These are phyloP conservation scores for Streptanthus diversifolius DNA, from an alignment of 345 rosid species.

Conservation along the genomic window DNA sequence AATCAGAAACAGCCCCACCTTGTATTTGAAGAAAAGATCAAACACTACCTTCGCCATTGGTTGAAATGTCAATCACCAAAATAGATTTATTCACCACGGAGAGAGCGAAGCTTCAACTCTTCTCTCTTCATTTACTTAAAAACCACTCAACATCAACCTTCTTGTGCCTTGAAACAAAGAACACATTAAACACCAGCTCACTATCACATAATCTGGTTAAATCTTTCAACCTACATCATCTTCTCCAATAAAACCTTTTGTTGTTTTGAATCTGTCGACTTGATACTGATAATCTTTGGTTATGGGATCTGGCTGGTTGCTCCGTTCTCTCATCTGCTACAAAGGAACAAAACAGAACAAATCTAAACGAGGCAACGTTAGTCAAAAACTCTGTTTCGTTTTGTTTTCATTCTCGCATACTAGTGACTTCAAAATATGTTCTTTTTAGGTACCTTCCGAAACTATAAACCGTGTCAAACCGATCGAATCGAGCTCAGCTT, in stretches of 20 bases:
- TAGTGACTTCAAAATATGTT: background rate
- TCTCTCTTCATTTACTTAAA: constrained; percentile 16
- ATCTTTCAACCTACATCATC: background rate
- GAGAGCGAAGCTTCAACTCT: constrained; percentile 35
- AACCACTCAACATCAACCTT: constrained; percentile 25
- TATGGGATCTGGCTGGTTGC: constrained; percentile 63
- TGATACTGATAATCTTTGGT: background rate
- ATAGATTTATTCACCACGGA: constrained; percentile 23
- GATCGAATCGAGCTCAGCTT: constrained; percentile 14
- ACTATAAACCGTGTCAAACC: constrained; percentile 42
- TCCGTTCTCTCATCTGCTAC: constrained; percentile 37
- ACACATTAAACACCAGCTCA: background rate
- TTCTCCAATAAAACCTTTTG: background rate
- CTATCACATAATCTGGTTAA: background rate
- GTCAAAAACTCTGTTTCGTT: background rate
- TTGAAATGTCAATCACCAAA: constrained; percentile 31
- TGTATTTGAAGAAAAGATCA: constrained; percentile 25
- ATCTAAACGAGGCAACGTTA: constrained; percentile 50
- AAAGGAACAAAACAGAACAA: constrained; percentile 41
- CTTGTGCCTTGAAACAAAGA: constrained; percentile 24
- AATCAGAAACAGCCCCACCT: constrained; percentile 6
- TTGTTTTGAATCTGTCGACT: background rate
- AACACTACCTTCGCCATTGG: constrained; percentile 18
- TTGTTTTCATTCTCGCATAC: background rate
- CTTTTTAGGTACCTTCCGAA: constrained; percentile 44